These are phyloP conservation scores for Tilletia walkeri DNA, from an alignment of 1,284 basidiomycete genomes.

Conservation along the genomic window DNA sequence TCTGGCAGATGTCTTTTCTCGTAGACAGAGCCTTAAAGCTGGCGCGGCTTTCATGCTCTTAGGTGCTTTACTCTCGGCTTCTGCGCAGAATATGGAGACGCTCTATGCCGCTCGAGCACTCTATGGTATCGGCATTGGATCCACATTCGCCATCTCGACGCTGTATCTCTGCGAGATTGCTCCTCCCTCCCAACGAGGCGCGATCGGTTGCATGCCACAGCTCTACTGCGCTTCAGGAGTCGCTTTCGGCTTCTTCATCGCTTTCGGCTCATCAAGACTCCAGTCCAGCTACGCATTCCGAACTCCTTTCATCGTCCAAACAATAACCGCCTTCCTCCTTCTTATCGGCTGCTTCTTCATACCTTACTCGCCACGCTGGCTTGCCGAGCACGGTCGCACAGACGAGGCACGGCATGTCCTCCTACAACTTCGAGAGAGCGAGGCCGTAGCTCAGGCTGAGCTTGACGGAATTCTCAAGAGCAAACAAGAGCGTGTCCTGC, in stretches of 20 bases:
- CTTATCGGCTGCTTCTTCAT: slow-evolving; percentile 23
- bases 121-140: slow-evolving; percentile 10
- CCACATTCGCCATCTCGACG: slow-evolving; percentile 2
- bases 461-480: slow-evolving; percentile 10
- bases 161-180: slow-evolving; percentile 14
- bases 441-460: not conserved
- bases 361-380: slow-evolving; percentile 27
- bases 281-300: not conserved
- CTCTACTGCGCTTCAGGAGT: not conserved
- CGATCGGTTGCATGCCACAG: slow-evolving; percentile 8
- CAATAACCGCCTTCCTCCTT: slow-evolving; percentile 8
- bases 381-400: slow-evolving; percentile 20
- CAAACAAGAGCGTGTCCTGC: not conserved
- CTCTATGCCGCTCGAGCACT: slow-evolving; percentile 4
- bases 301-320: slow-evolving; percentile 10
- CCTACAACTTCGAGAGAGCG: not conserved
- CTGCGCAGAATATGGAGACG: not conserved
- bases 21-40: not conserved
- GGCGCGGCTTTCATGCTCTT: not conserved
- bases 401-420: slow-evolving; percentile 19
- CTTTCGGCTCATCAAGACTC: slow-evolving; percentile 1
- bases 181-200: not conserved
- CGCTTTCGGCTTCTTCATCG: slow-evolving; percentile 10
- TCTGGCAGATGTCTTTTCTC: slow-evolving; percentile 1
- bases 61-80: slow-evolving; percentile 3